Conservation (phyloP, 257 asterid genomes). For the Penstemon barbatus region DNA sequence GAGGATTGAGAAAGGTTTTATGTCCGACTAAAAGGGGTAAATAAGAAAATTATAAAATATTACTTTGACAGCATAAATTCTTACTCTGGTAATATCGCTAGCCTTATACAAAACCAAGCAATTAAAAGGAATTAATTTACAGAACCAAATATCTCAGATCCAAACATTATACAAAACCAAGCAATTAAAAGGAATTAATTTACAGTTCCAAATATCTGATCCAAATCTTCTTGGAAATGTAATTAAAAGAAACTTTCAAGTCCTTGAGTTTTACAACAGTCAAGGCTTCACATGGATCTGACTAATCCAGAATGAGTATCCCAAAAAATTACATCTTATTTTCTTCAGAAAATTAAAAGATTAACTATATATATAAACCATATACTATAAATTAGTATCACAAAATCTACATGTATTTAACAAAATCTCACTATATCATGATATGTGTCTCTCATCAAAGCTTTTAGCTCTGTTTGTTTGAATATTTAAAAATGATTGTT, state of each 20-base stretch:
- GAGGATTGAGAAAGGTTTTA: too few relatives aligned
- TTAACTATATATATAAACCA: neutral
- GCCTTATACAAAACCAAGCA: neutral
- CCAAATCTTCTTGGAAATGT: conserved; percentile 35
- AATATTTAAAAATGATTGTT: neutral
- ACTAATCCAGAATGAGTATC: conserved; percentile 24
- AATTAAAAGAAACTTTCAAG: conserved; percentile 14
- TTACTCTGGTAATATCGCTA: too few relatives aligned
- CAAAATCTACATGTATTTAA: conserved; percentile 21
- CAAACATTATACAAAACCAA: conserved; percentile 5
- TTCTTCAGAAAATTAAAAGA: neutral
- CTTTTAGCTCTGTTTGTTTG: conserved; percentile 17
- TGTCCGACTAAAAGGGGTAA: too few relatives aligned
- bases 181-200: conserved; percentile 14
- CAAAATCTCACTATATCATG: neutral
- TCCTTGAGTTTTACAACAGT: conserved; percentile 47
- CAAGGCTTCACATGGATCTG: conserved; percentile 54
- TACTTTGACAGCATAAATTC: too few relatives aligned
- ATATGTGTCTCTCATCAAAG: conserved; percentile 24
- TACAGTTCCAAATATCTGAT: conserved; percentile 25
- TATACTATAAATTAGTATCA: neutral
- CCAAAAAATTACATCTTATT: conserved; percentile 4
- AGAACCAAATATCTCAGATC: conserved; percentile 28
- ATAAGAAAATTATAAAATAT: too few relatives aligned
- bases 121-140: conserved; percentile 18